These are phyloP conservation scores for Turnera subulata DNA, from an alignment of 345 rosid genomes.

Conservation along the genomic window DNA sequence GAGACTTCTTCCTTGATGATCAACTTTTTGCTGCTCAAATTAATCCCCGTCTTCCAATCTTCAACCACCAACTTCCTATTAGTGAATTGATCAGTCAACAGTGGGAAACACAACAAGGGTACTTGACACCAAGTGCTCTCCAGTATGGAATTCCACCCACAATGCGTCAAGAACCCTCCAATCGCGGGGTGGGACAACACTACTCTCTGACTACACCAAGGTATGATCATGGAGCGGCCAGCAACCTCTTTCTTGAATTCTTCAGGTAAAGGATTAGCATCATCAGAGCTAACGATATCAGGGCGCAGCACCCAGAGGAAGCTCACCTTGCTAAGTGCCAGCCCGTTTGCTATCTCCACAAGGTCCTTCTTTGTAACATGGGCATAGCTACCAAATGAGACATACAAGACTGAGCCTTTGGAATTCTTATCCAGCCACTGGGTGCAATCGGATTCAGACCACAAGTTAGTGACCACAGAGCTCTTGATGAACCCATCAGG, in stretches of 20 bases:
- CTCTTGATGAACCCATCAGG: conserved; percentile 40
- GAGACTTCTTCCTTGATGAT: conserved; percentile 41
- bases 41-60: conserved; percentile 77
- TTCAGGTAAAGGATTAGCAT: conserved; percentile 47
- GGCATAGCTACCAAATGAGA: conserved; percentile 80
- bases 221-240: conserved; percentile 49
- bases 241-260: conserved; percentile 37
- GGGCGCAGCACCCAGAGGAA: conserved; percentile 87
- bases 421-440: conserved; percentile 68
- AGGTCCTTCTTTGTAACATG: conserved; percentile 51
- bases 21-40: conserved; percentile 32
- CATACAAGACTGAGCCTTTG: conserved; percentile 59
- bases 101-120: conserved; percentile 67
- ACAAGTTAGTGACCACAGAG: conserved; percentile 59
- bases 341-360: conserved; percentile 58
- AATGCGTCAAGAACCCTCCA: conserved; percentile 78
- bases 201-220: conserved; percentile 68
- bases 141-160: conserved; percentile 81
- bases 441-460: conserved; percentile 83
- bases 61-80: conserved; percentile 74
- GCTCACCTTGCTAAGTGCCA: conserved; percentile 41
- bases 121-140: conserved; percentile 69
- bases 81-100: conserved; percentile 76
- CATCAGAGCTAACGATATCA: conserved; percentile 70
- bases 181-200: conserved; percentile 56